phyloP scores from a whole-genome alignment of 23 red algal species.

The Gracilaria caudata region DNA sequence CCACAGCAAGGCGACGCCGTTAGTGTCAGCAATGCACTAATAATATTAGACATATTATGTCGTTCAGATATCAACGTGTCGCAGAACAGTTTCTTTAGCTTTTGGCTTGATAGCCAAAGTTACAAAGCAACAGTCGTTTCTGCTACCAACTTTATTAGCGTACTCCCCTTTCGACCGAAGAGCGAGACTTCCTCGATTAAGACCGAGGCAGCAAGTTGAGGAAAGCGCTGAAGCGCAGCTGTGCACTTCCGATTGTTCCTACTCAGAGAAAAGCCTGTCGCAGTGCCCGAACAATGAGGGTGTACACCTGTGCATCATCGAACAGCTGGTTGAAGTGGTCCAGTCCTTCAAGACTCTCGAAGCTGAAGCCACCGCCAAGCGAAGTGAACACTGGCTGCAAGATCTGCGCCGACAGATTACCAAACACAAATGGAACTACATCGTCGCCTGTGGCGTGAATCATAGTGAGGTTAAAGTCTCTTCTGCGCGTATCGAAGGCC shows the following conservation, averaged over 20 bases:
- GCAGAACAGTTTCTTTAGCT: too few species aligned
- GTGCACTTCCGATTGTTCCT: neutral
- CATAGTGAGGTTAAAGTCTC: neutral
- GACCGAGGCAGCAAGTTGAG: too few species aligned
- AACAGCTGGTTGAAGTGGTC: slow-evolving; percentile 6
- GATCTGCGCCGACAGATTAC: slow-evolving; percentile 10
- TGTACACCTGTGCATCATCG: neutral
- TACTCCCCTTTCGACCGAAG: too few species aligned
- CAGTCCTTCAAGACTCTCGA: neutral
- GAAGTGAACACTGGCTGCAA: slow-evolving; percentile 16
- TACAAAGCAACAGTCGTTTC: too few species aligned
- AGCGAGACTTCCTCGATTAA: too few species aligned
- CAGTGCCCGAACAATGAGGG: neutral
- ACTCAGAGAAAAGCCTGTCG: neutral
- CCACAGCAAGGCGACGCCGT: neutral
- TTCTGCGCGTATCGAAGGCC: neutral
- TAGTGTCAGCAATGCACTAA: neutral
- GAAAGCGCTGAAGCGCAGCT: neutral
- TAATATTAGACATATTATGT: neutral
- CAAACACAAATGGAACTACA: slow-evolving; percentile 11
- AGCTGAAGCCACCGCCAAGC: neutral
- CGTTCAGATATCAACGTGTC: too few species aligned
- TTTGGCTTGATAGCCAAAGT: too few species aligned
- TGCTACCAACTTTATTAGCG: too few species aligned
- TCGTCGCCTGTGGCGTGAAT: slow-evolving; percentile 10